These are phyloP conservation scores for Metschnikowia reukaufii DNA, from an alignment of 805 yeast species.

Conservation along the genomic window DNA sequence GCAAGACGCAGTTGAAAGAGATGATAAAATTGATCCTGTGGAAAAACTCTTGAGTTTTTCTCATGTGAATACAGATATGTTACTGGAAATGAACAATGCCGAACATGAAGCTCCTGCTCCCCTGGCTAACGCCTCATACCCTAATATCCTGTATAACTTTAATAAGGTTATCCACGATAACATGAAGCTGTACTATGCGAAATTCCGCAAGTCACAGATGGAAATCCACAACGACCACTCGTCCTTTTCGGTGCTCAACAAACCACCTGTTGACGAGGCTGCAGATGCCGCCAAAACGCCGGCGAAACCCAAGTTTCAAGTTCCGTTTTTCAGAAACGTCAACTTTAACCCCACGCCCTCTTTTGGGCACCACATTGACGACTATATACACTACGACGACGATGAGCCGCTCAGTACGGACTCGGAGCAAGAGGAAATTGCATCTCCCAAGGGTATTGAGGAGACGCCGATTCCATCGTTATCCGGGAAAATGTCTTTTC, in stretches of 20 bases:
- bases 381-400: constrained; percentile 37
- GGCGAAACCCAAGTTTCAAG: constrained; percentile 15
- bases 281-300: not conserved
- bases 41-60: constrained; percentile 41
- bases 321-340: constrained; percentile 40
- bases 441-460: constrained; percentile 11
- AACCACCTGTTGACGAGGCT: constrained; percentile 4
- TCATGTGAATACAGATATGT: constrained; percentile 31
- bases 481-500: constrained; percentile 35
- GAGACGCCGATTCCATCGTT: constrained; percentile 14
- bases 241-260: constrained; percentile 31
- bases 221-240: constrained; percentile 36
- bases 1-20: not conserved
- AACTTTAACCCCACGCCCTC: constrained; percentile 33
- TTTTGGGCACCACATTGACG: constrained; percentile 31
- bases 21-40: constrained; percentile 43
- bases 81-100: constrained; percentile 26
- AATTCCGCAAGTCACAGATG: constrained; percentile 28
- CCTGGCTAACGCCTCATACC: constrained; percentile 1
- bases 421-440: constrained; percentile 19
- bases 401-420: constrained; percentile 12
- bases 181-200: constrained; percentile 33
- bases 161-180: constrained; percentile 41
- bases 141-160: constrained; percentile 30
- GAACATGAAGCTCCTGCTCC: constrained; percentile 7